phyloP scores from a whole-genome alignment of 139 green algal genomes.

The Ettlia oleoabundans region DNA sequence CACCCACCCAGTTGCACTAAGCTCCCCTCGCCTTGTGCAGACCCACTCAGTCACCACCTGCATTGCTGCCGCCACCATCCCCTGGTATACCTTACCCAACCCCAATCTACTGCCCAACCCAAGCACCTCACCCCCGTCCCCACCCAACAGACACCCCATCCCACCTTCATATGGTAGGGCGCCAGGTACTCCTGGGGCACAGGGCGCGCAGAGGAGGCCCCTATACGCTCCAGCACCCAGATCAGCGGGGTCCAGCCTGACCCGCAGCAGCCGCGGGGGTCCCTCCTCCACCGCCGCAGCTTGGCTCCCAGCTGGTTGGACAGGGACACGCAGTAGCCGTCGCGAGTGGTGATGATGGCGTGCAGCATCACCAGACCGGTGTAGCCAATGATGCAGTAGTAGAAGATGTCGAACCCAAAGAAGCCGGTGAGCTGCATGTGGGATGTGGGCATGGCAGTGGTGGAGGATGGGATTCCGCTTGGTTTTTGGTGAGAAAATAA shows the following conservation, averaged over 20 bases:
- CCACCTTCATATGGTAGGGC: constrained; percentile 44
- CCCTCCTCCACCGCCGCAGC: constrained; percentile 8
- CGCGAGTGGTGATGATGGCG: constrained; percentile 44
- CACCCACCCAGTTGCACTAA: no score
- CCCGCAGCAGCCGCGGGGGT: constrained; percentile 22
- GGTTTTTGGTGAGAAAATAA: no score
- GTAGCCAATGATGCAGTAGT: constrained; percentile 43
- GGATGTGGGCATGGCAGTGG: neutral
- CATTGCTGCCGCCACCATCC: no score
- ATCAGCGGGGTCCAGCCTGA: constrained; percentile 31
- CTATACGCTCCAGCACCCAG: constrained; percentile 46
- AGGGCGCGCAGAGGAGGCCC: constrained; percentile 45
- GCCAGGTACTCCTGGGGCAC: constrained; percentile 36
- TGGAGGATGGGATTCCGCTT: no score
- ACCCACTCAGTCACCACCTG: no score
- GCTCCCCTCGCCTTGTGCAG: no score
- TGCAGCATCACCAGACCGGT: constrained; percentile 46
- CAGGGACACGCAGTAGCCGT: constrained; percentile 51
- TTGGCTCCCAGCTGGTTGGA: constrained; percentile 41
- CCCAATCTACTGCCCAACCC: neutral
- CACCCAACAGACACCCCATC: no score
- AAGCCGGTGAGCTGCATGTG: constrained; percentile 16
- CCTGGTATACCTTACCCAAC: neutral
- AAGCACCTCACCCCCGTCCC: no score
- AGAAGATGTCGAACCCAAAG: constrained; percentile 43